Base-by-base conservation (phyloP, 176 grass and related monocot species). In the Eleusine indica region DNA sequence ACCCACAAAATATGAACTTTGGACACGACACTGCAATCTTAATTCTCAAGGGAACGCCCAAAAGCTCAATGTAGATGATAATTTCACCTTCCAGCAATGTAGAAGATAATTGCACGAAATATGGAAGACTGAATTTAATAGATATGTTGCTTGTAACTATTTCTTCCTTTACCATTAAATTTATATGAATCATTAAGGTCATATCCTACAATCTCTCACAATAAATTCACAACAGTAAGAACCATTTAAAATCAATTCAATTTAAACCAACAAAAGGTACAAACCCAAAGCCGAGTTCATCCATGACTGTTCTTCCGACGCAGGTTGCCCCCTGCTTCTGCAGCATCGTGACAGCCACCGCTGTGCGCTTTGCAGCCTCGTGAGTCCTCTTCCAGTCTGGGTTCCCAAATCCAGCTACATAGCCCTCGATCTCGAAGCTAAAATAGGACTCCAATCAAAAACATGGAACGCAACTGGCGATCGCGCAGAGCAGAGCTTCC, bases 311-410 rank as follows among this genome's bases (percentile, higher is more conserved):
- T 86, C 89, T 85, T 68, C 97, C 97, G 37, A 96, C 68, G 72
- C 86, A 99, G 30, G 85, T 85, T 4, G 62, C 93, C 53, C 96
- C 97, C 46, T 96, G 91, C 76, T 94, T 90, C 74, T 72, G 91
- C 61, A 99, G 84, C 70, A 77, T 68, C n/a, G 86, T 87, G 9
- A 96, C 82, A 68, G 78, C 86, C 74, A 89, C 62, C 2, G 93
- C 89, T 19, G 97, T 96, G 67, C 48, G 83, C 37, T 18, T 90
- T 35, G 93, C 79, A 6, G 78, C 74, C 54, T 80, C 73, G 48
- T 96, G 97, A 6, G 93, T 96, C 66, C 75, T 91, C 93, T 92
- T 94, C 97, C 97, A 99, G 84, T 96, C 91, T 56, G 91, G 93
- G 84, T 96, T 99, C 29, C 97, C 97, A 48, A 94, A 96, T 64